phyloP scores from a whole-genome alignment of 345 rosid genomes.

The Psidium guajava region DNA sequence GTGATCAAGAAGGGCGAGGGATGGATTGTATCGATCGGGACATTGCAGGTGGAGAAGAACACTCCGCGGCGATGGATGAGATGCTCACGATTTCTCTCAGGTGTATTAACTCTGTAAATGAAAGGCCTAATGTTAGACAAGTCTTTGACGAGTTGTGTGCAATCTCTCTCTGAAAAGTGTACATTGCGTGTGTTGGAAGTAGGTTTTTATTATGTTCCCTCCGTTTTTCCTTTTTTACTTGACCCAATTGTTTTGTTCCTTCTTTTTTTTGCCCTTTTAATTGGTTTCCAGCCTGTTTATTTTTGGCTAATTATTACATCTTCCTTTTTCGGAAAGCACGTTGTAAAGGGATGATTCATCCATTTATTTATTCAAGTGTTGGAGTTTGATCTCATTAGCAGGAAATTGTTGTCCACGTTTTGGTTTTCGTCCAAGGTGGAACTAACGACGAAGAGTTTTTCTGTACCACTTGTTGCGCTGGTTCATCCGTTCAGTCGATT shows the following conservation, averaged over 20 bases:
- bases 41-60: slow-evolving; percentile 74
- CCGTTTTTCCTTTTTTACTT: background rate
- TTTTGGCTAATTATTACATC: slow-evolving; percentile 10
- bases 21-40: slow-evolving; percentile 91
- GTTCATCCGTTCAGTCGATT: background rate
- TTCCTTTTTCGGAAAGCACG: background rate
- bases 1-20: slow-evolving; percentile 81
- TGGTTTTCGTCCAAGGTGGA: background rate
- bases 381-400: background rate
- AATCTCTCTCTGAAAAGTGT: slow-evolving; percentile 10
- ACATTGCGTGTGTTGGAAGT: slow-evolving; percentile 32
- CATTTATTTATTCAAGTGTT: slow-evolving; percentile 13
- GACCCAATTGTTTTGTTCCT: background rate
- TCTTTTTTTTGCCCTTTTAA: slow-evolving; percentile 1
- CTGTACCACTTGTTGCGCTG: background rate
- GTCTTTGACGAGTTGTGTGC: slow-evolving; percentile 58
- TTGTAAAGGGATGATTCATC: slow-evolving; percentile 13
- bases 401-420: background rate
- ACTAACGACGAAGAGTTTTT: background rate
- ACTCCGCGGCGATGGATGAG: slow-evolving; percentile 78
- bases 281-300: slow-evolving; percentile 39
- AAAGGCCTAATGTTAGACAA: slow-evolving; percentile 94
- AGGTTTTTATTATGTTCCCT: background rate
- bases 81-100: slow-evolving; percentile 62
- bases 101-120: slow-evolving; percentile 78